Evolutionary conservation across 163 green algal genomes (phyloP), one percentile per base, ranked within the genome.

Genomic region (Chlamydomonas reinhardtii): DNA sequence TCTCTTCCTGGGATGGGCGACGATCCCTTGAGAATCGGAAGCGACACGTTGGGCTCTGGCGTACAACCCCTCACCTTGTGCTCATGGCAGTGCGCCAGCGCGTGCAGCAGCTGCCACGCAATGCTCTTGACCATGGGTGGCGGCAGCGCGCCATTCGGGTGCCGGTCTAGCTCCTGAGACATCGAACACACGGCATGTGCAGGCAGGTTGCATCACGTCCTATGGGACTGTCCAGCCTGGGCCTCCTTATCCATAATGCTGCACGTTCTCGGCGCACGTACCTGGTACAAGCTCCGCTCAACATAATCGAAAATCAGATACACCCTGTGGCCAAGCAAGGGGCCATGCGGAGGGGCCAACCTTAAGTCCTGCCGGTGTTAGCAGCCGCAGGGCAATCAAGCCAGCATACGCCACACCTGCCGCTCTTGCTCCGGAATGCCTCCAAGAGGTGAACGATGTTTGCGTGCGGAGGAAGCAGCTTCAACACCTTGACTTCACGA

Each of bases 41-140:
- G n/a, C n/a, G n/a, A n/a, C n/a, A n/a, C n/a, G n/a, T n/a, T n/a
- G n/a, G n/a, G n/a, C n/a, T n/a, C n/a, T n/a, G n/a, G n/a, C n/a
- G n/a, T n/a, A n/a, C n/a, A n/a, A n/a, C n/a, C n/a, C n/a, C n/a
- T n/a, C 59, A 83, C 76, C 34, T 83, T 83, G 76, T 84, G 62
- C 12, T 52, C 27, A 39, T 84, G 76, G 64, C 76, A 84, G 64
- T 84, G 76, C 1, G 4, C 64, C 9, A 84, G 76, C 24, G 76
- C 76, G 64, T 84, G 76, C 20, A 84, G 76, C 76, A 84, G 76
- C n/a, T 84, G 76, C 64, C 64, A 84, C 15, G 76, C 76, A 24
- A 84, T 64, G 39, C 37, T 68, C 65, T 84, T 84, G 37, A 84
- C 64, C 76, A 84, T 74, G 15, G 39, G 27, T 0, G 12, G 27